These are phyloP conservation scores for Neohortaea acidophila DNA, from an alignment of 495 filamentous ascomycete genomes.

Conservation along the genomic window DNA sequence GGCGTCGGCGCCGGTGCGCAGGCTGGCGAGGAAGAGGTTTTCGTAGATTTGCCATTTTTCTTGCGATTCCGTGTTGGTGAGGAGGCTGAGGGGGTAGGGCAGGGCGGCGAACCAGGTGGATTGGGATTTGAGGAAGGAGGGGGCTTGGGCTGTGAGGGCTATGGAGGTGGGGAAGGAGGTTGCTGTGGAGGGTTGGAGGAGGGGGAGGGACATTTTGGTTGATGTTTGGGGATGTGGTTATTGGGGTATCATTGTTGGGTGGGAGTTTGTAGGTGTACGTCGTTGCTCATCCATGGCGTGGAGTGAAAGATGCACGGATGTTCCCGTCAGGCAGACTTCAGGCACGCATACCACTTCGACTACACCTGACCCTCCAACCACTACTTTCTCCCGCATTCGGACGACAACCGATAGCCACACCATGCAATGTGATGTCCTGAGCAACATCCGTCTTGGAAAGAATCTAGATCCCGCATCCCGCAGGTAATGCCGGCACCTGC, in stretches of 20 bases:
- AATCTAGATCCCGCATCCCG: too few species aligned
- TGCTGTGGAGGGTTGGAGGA: constrained; percentile 25
- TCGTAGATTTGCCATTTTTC: constrained; percentile 74
- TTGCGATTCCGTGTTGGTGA: constrained; percentile 46
- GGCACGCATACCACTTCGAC: too few species aligned
- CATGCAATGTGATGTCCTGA: too few species aligned
- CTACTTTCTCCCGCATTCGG: too few species aligned
- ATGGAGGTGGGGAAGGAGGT: constrained; percentile 39
- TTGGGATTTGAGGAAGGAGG: constrained; percentile 43
- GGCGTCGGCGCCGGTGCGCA: constrained; percentile 71
- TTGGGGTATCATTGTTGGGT: background rate
- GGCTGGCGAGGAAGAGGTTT: constrained; percentile 65
- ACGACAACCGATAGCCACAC: too few species aligned
- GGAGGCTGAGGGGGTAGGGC: constrained; percentile 34
- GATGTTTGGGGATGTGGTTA: background rate
- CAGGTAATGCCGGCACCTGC: constrained; percentile 12
- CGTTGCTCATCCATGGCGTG: too few species aligned
- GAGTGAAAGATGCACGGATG: too few species aligned
- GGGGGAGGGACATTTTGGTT: constrained; percentile 5
- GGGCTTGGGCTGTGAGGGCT: constrained; percentile 63
- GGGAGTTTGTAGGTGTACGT: too few species aligned
- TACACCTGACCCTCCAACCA: too few species aligned
- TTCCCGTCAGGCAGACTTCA: too few species aligned
- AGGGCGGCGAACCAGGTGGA: constrained; percentile 31
- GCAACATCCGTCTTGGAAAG: too few species aligned